Percentiles rank a stretch among this genome's conserved stretches.
phyloP scores from a whole-genome alignment of 768 basidiomycete species.

The Boletus tomentosulus region DNA sequence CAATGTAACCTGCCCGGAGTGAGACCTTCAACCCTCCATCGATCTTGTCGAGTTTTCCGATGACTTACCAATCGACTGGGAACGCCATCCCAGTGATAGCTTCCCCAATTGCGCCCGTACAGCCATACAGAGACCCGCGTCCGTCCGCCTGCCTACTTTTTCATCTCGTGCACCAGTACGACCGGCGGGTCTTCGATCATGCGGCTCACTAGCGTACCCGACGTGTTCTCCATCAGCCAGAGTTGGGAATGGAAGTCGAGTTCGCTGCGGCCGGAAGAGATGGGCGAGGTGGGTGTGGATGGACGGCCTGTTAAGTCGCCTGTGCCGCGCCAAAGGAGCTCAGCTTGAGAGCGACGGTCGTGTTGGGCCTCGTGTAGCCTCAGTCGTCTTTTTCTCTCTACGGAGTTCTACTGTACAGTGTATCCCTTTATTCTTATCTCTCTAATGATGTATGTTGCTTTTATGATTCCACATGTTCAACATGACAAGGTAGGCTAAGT shows the following conservation, averaged over 20 bases:
- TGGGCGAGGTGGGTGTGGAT: slow-evolving; percentile 37
- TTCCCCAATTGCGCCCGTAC: too few species aligned
- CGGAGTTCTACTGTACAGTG: neutral
- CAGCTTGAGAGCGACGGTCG: slow-evolving; percentile 75
- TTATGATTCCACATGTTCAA: too few species aligned
- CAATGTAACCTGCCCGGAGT: slow-evolving; percentile 44
- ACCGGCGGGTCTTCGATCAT: too few species aligned
- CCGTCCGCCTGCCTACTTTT: too few species aligned
- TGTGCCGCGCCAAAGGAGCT: slow-evolving; percentile 38
- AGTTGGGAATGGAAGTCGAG: slow-evolving; percentile 92
- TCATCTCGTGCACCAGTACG: too few species aligned
- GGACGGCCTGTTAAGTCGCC: slow-evolving; percentile 29
- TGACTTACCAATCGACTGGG: neutral
- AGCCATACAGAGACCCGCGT: too few species aligned
- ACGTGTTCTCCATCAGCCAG: slow-evolving; percentile 75
- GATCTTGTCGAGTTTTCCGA: slow-evolving; percentile 12
- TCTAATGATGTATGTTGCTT: too few species aligned
- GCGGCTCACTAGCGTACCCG: too few species aligned
- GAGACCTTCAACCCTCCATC: slow-evolving; percentile 37
- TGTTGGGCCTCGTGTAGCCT: slow-evolving; percentile 67
- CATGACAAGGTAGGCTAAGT: too few species aligned
- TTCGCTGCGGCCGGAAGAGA: slow-evolving; percentile 49
- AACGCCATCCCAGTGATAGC: slow-evolving; percentile 38
- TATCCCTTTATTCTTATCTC: too few species aligned
- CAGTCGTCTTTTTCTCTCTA: neutral